Conservation (phyloP, 108 stramenopile genomes). For the Skeletonema marinoi region DNA sequence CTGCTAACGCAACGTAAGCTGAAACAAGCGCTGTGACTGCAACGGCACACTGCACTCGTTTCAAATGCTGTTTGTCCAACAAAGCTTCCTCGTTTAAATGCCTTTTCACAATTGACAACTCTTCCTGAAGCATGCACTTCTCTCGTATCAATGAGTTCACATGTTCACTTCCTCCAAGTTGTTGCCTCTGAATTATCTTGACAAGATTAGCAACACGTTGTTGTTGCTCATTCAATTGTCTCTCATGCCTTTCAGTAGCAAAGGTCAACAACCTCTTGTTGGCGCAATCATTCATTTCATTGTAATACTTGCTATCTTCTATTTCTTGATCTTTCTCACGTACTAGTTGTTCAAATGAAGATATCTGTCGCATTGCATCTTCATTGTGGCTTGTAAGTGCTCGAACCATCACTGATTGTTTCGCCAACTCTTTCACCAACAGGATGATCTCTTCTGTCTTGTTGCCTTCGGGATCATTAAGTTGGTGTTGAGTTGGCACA, state of each 20-base stretch:
- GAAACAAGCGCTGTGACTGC: not conserved
- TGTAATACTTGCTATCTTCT: constrained; percentile 1
- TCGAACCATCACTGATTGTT: not conserved
- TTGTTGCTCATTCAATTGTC: constrained; percentile 3
- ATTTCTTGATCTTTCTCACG: constrained; percentile 24
- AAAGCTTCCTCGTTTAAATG: not conserved
- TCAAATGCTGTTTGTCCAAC: not conserved
- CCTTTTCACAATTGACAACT: not conserved
- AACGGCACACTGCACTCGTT: not conserved
- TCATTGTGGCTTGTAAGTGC: constrained; percentile 1
- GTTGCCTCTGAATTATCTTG: constrained; percentile 16
- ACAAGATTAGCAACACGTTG: not conserved
- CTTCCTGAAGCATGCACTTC: not conserved
- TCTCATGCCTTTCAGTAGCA: constrained; percentile 3
- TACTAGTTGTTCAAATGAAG: not conserved
- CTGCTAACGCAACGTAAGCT: not conserved
- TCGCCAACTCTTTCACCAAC: not conserved
- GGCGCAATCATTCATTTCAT: constrained; percentile 14
- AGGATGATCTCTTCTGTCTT: not conserved
- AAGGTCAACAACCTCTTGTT: constrained; percentile 7
- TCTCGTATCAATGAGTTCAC: not conserved
- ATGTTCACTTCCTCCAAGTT: constrained; percentile 7
- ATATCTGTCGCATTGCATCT: constrained; percentile 5
- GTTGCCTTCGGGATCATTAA: not conserved
- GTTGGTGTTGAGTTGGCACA: not conserved